These are phyloP conservation scores for Cryptococcus jaspeensis DNA, from an alignment of 1,284 basidiomycete genomes.

Conservation along the genomic window DNA sequence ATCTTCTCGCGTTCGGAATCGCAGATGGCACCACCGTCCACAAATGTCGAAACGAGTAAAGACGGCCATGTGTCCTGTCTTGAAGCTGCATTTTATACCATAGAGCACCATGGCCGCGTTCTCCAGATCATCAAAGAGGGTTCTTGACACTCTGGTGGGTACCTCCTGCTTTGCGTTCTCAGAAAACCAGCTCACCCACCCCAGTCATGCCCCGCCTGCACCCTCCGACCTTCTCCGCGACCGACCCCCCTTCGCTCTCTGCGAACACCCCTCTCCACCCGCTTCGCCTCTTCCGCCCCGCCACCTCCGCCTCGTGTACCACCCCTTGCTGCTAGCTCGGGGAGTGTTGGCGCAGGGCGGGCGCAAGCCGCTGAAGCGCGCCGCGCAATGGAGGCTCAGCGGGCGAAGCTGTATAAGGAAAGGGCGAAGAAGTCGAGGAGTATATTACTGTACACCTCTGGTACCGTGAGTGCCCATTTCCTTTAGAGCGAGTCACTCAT, in stretches of 20 bases:
- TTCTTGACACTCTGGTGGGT: constrained; percentile 4
- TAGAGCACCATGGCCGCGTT: constrained; percentile 3
- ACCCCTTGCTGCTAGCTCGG: not conserved
- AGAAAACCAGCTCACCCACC: too few relatives aligned
- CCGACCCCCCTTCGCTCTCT: not conserved
- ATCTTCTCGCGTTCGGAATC: too few relatives aligned
- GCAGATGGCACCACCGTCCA: too few relatives aligned
- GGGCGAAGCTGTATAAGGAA: constrained; percentile 38
- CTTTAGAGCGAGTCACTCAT: too few relatives aligned
- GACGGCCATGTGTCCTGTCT: not conserved
- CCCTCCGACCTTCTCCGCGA: constrained; percentile 2
- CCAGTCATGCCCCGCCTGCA: constrained; percentile 13
- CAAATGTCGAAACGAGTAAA: constrained; percentile 4
- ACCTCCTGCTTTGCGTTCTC: too few relatives aligned
- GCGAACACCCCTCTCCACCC: too few relatives aligned
- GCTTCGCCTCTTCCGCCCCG: too few relatives aligned
- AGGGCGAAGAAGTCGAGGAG: constrained; percentile 34
- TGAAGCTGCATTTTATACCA: not conserved
- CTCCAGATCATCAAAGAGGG: constrained; percentile 2
- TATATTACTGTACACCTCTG: constrained; percentile 40
- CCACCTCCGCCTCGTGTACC: not conserved
- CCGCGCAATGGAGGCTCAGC: constrained; percentile 23
- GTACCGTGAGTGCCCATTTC: constrained; percentile 27
- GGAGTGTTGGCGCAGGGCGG: not conserved
- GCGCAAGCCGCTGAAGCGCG: constrained; percentile 15